Evolutionary conservation across 352 stramenopile genomes (phyloP).

Genomic region (Blastocystis sp.): DNA sequence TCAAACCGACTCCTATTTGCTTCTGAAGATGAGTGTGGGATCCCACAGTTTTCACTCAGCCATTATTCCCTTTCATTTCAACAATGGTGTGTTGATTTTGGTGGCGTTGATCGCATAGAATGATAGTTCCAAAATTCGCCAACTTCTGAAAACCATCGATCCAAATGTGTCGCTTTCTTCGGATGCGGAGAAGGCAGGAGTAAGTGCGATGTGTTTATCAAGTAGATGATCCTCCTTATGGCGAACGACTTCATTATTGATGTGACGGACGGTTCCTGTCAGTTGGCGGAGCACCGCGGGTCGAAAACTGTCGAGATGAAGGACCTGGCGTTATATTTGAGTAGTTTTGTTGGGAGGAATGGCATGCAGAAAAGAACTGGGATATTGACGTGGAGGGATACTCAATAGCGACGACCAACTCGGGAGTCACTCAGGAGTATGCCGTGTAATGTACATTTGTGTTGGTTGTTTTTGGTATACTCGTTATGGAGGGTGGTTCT

Average conservation of each 20-base stretch:
- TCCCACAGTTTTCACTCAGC: neutral
- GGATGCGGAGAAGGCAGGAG: conserved; percentile 2
- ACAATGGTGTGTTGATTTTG: neutral
- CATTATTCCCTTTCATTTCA: neutral
- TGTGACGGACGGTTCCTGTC: conserved; percentile 44
- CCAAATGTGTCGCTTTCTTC: neutral
- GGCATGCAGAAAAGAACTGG: conserved; percentile 37
- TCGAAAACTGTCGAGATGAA: conserved; percentile 11
- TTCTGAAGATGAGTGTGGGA: neutral
- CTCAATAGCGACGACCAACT: conserved; percentile 34
- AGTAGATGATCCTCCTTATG: neutral
- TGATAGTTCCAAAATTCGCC: neutral
- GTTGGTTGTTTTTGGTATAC: too few species aligned
- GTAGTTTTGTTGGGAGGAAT: neutral
- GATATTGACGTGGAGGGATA: conserved; percentile 49
- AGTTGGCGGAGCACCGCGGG: neutral
- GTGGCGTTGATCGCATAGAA: neutral
- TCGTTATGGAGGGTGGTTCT: too few species aligned
- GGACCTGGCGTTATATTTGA: conserved; percentile 33
- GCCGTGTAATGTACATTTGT: neutral
- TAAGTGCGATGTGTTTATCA: neutral
- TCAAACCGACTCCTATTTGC: neutral
- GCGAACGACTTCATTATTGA: conserved; percentile 48
- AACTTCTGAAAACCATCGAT: conserved; percentile 28
- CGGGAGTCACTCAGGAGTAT: neutral